A percentile compares a stretch with the other conserved stretches of the same genome.
These are phyloP conservation scores for Plasmodium reichenowi DNA, from an alignment of 169 alveolate species.

Conservation along the genomic window DNA sequence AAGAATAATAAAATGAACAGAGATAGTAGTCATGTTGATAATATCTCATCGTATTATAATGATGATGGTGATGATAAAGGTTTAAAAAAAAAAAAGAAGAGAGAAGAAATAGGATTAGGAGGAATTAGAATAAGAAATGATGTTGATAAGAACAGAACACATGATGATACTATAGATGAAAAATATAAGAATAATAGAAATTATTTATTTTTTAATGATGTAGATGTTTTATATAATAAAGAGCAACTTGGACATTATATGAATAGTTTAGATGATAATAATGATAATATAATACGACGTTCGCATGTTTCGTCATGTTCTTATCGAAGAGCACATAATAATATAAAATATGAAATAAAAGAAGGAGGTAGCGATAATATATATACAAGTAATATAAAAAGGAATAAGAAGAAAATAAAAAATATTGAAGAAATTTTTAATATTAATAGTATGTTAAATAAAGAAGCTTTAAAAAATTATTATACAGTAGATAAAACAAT, in stretches of 20 bases:
- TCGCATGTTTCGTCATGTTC: neutral
- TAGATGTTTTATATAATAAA: neutral
- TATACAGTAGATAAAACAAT: conserved; percentile 30
- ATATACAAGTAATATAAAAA: neutral
- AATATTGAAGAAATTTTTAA: conserved; percentile 27
- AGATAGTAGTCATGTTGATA: neutral
- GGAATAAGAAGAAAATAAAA: neutral
- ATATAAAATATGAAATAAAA: too few relatives aligned
- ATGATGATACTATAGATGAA: too few relatives aligned
- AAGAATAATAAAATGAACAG: neutral
- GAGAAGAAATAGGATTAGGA: neutral
- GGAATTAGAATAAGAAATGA: too few relatives aligned
- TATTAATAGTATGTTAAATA: conserved; percentile 20
- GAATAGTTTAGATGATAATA: too few relatives aligned
- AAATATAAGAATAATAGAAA: too few relatives aligned
- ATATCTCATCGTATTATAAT: neutral
- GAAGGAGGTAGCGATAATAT: neutral
- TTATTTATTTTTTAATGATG: neutral
- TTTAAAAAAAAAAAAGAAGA: neutral
- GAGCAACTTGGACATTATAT: too few relatives aligned
- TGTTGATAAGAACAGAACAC: neutral
- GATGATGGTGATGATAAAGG: neutral
- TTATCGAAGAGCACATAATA: too few relatives aligned
- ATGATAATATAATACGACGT: neutral
- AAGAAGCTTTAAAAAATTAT: conserved; percentile 49